Base-by-base conservation (phyloP, 352 stramenopile species). In the Thalassiosira ordinaria region DNA sequence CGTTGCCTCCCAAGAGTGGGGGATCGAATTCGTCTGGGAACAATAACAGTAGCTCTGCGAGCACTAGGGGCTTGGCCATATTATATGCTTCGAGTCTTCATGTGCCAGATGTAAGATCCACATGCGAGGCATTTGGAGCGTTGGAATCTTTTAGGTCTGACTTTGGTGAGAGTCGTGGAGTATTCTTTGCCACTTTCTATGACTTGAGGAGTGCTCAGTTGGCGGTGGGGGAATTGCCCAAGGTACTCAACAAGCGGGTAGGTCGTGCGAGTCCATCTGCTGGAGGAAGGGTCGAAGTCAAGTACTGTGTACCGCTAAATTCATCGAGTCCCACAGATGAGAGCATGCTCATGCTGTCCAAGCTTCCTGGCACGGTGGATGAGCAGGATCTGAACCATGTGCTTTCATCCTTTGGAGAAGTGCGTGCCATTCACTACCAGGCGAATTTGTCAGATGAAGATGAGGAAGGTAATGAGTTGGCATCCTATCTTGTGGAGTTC, bases 101-200 rank as follows among this genome's bases (percentile, higher is more conserved):
- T 13, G 27, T 83, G 0, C 68, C 68, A 24, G 85, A 93, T 55
- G 78, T 93, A 33, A 63, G 81, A 27, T 84, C 73, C 2, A 85
- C 82, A 6, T 95, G 88, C 69, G 88, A 95, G 71, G 73, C 60
- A 39, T 95, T 91, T 80, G 88, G 90, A 7, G 72, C 68, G 31
- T 47, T 93, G 0, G 82, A 92, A 72, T 78, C 55, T 7, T 93
- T 95, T 63, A 78, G 90, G 29, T 80, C 85, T 0, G 88, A 93
- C 24, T 89, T 87, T 76, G 87, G 86, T 63, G 67, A 81, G 22
- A 67, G 82, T 1, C 60, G 61, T 24, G 90, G 90, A 6, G 66
- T 94, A 0, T 84, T 87, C 67, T 92, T 94, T 78, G 85, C 89
- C 1, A 86, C 82, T n/a, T 94, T 88, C 68, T 92, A 87, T 77